Evolutionary conservation across 2,329 filamentous ascomycete species (phyloP).

Genomic region (Apiospora saccharicola): DNA sequence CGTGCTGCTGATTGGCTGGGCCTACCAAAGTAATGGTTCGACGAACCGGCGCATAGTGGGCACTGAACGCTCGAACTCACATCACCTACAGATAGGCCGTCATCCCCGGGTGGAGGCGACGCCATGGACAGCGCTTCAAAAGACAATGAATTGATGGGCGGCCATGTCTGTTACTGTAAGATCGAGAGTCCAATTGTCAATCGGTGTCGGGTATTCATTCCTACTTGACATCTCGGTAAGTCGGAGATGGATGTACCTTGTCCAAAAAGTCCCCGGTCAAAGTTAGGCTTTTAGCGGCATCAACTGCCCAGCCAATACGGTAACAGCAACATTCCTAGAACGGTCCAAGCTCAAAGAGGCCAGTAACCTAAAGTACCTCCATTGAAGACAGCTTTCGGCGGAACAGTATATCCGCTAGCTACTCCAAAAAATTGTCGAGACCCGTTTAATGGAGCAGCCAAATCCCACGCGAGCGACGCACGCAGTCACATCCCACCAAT

Average conservation of each 20-base stretch:
- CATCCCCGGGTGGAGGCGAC: slow-evolving; percentile 1
- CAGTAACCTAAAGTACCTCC: neutral
- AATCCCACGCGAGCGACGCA: slow-evolving; percentile 18
- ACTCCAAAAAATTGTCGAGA: slow-evolving; percentile 24
- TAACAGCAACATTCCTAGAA: slow-evolving; percentile 8
- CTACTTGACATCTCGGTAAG: neutral
- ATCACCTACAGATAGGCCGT: neutral
- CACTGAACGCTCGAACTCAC: neutral
- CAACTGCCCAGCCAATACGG: slow-evolving; percentile 16
- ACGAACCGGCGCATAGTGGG: slow-evolving; percentile 13
- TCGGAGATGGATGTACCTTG: neutral
- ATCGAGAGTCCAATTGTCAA: neutral
- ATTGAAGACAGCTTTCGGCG: slow-evolving; percentile 6
- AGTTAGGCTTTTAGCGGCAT: slow-evolving; percentile 3
- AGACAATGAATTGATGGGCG: neutral
- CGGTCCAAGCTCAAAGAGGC: neutral
- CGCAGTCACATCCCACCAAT: slow-evolving; percentile 24
- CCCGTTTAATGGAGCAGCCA: slow-evolving; percentile 20
- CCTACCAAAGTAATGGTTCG: neutral
- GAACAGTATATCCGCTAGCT: slow-evolving; percentile 24
- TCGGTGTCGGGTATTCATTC: neutral
- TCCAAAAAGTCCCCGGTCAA: neutral
- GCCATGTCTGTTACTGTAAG: neutral
- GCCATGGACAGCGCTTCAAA: neutral
- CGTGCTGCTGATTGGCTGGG: slow-evolving; percentile 11